These are phyloP conservation scores for Salix exigua DNA, from an alignment of 345 rosid genomes.

Conservation along the genomic window DNA sequence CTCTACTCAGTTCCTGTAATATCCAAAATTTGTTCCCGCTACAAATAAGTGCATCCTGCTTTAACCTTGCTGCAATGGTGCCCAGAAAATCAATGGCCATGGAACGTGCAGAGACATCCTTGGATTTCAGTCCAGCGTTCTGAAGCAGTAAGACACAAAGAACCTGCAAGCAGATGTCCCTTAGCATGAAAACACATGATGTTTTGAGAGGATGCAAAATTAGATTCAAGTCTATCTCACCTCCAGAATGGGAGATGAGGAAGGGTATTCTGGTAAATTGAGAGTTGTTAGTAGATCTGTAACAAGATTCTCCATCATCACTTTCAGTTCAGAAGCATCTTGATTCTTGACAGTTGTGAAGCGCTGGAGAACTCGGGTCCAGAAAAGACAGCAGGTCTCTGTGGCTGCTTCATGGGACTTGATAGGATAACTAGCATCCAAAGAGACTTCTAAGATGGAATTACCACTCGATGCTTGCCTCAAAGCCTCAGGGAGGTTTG, in stretches of 20 bases:
- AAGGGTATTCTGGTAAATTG: conserved; percentile 94
- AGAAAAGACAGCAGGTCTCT: conserved; percentile 91
- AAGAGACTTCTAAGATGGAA: conserved; percentile 53
- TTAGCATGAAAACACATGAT: neutral
- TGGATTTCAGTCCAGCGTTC: conserved; percentile 95
- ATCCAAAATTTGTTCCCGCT: conserved; percentile 60
- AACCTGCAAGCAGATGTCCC: conserved; percentile 56
- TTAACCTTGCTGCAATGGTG: conserved; percentile 84
- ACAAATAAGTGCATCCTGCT: conserved; percentile 70
- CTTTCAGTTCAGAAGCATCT: conserved; percentile 92
- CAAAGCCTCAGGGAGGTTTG: conserved; percentile 78
- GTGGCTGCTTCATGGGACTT: conserved; percentile 81
- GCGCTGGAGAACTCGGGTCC: conserved; percentile 97
- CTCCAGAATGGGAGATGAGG: conserved; percentile 91
- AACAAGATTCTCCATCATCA: conserved; percentile 87
- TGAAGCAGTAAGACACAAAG: conserved; percentile 92
- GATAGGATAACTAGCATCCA: conserved; percentile 61
- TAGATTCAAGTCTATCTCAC: conserved; percentile 30
- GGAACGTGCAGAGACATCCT: conserved; percentile 77
- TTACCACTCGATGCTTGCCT: conserved; percentile 56
- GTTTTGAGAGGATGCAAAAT: neutral
- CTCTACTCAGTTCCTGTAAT: conserved; percentile 51
- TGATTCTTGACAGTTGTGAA: conserved; percentile 75
- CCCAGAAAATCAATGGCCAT: conserved; percentile 98
- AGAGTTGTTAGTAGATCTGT: conserved; percentile 81